Evolutionary conservation across 345 rosid genomes (phyloP), one percentile per base, ranked within the genome.

Genomic region (Eucalyptus brandiana): DNA sequence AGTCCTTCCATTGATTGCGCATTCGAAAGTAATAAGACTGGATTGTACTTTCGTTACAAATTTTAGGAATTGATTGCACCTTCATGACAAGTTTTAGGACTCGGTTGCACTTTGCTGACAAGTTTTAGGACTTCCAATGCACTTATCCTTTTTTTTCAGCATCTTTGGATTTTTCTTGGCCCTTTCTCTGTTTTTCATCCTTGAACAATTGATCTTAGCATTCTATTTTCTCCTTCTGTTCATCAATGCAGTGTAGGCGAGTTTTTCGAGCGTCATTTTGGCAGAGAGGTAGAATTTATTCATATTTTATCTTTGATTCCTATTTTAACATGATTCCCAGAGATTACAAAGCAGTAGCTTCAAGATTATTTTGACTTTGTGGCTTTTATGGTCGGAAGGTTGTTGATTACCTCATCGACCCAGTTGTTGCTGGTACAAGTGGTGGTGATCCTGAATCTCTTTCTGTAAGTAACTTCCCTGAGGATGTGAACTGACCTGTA

Each of bases 381-480:
- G 60, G 88, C 86, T 89, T 45, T 90, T 65, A 89, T 87, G 72
- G 81, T 67, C 87, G n/a, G 40, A 89, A 97, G 99, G 97, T 97
- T 91, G 99, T 97, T 91, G 98, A 97, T 94, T 97, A 96, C 94
- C 96, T 97, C 86, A 93, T 97, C 45, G 97, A 97, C 90, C 99
- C 99, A 89, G 95, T 97, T 93, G 95, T 97, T 91, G 99, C 97
- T 91, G 99, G 99, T 90, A 96, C 99, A 89, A 94, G 95, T 92
- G 99, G 95, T 89, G 97, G 89, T 28, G 98, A 97, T 91, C 98
- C 99, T 26, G 96, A 96, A 81, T 95, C 98, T 87, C 98, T 97
- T 92, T 97, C 98, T 91, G 99, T 97, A 91, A 96, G 98, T 94
- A 92, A 91, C 86, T 60, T 85, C 85, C 89, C 86, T 28, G 87